Evolutionary conservation across 805 yeast species (phyloP).

Genomic region (Teunomyces kruisii): DNA sequence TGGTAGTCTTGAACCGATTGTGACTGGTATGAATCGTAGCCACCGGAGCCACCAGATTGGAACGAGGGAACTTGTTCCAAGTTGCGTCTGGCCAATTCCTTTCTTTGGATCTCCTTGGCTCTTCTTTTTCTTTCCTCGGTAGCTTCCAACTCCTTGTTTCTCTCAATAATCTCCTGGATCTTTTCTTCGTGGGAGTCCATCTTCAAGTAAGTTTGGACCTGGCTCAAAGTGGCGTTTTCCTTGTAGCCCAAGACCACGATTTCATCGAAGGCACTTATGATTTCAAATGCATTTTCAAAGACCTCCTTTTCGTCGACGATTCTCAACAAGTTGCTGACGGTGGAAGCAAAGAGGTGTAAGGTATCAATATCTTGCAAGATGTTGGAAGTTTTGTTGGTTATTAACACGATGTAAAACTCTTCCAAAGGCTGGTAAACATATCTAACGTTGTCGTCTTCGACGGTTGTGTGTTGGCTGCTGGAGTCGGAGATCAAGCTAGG

Average conservation of each 20-base stretch:
- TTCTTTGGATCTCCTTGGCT: slow-evolving; percentile 86
- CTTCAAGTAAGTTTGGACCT: slow-evolving; percentile 84
- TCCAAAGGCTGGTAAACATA: slow-evolving; percentile 96
- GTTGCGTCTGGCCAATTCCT: slow-evolving; percentile 65
- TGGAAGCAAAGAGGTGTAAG: slow-evolving; percentile 77
- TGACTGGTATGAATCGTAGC: slow-evolving; percentile 16
- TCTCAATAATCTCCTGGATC: slow-evolving; percentile 95
- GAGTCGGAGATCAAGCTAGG: slow-evolving; percentile 73
- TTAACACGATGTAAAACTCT: slow-evolving; percentile 84
- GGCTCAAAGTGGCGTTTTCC: slow-evolving; percentile 78
- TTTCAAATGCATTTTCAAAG: slow-evolving; percentile 80
- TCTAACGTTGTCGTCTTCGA: slow-evolving; percentile 88
- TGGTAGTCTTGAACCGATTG: slow-evolving; percentile 22
- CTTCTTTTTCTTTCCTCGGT: slow-evolving; percentile 94
- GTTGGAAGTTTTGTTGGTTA: slow-evolving; percentile 88
- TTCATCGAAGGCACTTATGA: slow-evolving; percentile 91
- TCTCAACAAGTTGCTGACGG: slow-evolving; percentile 72
- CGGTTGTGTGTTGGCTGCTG: slow-evolving; percentile 84
- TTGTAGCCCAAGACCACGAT: slow-evolving; percentile 85
- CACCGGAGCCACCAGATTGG: slow-evolving; percentile 18
- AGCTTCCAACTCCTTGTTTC: slow-evolving; percentile 95
- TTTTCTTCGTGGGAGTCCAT: slow-evolving; percentile 99
- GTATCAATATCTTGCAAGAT: slow-evolving; percentile 94
- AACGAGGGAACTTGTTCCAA: slow-evolving; percentile 45
- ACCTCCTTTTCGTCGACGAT: slow-evolving; percentile 79